Percentiles rank a stretch among this genome's conserved stretches.
These are phyloP conservation scores for Sisymbrium altissimum DNA, from an alignment of 345 rosid species.

Conservation along the genomic window DNA sequence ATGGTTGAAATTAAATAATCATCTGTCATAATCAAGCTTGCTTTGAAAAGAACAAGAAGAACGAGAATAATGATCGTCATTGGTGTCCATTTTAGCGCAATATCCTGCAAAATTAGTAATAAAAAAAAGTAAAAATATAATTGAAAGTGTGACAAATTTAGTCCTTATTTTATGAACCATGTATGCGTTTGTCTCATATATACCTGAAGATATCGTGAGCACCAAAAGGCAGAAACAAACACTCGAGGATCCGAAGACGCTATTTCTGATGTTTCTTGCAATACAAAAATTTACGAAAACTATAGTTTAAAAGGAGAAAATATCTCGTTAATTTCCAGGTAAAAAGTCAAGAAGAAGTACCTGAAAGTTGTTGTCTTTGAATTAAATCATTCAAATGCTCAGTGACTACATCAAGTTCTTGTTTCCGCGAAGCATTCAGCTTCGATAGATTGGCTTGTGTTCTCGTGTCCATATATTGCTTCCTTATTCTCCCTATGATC, in stretches of 20 bases:
- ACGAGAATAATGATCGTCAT: conserved; percentile 35
- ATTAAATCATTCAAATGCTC: conserved; percentile 39
- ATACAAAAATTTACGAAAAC: background rate
- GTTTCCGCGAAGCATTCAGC: conserved; percentile 38
- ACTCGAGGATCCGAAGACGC: background rate
- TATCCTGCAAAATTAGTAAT: conserved; percentile 29
- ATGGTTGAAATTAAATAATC: conserved; percentile 37
- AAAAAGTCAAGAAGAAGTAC: conserved; percentile 10
- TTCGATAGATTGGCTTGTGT: conserved; percentile 55
- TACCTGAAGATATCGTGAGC: conserved; percentile 52
- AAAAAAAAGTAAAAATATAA: background rate
- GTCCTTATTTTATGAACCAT: conserved; percentile 11
- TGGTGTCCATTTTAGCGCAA: conserved; percentile 62
- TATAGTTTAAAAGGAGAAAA: background rate
- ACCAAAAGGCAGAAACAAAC: conserved; percentile 38
- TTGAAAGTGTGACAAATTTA: background rate
- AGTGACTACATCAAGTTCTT: conserved; percentile 36
- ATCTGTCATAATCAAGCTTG: conserved; percentile 35
- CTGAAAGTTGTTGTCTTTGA: conserved; percentile 38
- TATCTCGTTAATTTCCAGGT: background rate
- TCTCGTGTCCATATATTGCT: conserved; percentile 55
- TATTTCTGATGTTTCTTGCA: conserved; percentile 35
- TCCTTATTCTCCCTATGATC: conserved; percentile 45
- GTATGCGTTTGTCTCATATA: too few relatives aligned
- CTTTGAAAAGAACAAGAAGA: conserved; percentile 44